Conservation (phyloP, 2,329 filamentous ascomycete genomes). For the Fusarium musae region DNA sequence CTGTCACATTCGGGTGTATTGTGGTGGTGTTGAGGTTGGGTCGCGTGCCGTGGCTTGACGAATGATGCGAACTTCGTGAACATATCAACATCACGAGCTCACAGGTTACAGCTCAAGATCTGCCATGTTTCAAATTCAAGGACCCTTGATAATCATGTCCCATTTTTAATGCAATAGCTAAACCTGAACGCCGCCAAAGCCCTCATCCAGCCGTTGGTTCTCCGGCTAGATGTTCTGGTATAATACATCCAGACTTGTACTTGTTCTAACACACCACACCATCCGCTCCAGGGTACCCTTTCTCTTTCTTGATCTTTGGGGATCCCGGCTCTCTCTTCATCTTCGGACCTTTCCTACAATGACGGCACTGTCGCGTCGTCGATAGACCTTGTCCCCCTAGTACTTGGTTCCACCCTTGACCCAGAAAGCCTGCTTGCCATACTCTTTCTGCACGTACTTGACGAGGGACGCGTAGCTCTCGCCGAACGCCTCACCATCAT, state of each 20-base stretch:
- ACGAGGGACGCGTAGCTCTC: conserved; percentile 73
- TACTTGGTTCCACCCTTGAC: conserved; percentile 52
- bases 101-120: conserved; percentile 6
- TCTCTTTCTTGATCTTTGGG: not conserved
- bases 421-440: conserved; percentile 66
- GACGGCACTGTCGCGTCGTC: not conserved
- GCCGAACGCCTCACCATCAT: conserved; percentile 68
- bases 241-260: conserved; percentile 52
- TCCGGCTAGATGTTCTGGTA: conserved; percentile 48
- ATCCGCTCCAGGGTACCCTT: conserved; percentile 2
- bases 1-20: not conserved
- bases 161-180: conserved; percentile 47
- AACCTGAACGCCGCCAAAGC: conserved; percentile 53
- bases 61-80: not conserved
- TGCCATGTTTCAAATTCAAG: conserved; percentile 25
- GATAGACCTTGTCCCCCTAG: conserved; percentile 1
- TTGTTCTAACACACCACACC: conserved; percentile 34
- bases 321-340: conserved; percentile 3
- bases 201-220: conserved; percentile 45
- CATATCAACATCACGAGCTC: not conserved
- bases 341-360: not conserved
- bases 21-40: not conserved
- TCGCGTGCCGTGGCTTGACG: not conserved
- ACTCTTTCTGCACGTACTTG: conserved; percentile 75
- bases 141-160: conserved; percentile 40